Percentiles rank a stretch among this genome's conserved stretches.
These are phyloP conservation scores for Vitis labrusca DNA, from an alignment of 164 flowering plant genomes.

Conservation along the genomic window DNA sequence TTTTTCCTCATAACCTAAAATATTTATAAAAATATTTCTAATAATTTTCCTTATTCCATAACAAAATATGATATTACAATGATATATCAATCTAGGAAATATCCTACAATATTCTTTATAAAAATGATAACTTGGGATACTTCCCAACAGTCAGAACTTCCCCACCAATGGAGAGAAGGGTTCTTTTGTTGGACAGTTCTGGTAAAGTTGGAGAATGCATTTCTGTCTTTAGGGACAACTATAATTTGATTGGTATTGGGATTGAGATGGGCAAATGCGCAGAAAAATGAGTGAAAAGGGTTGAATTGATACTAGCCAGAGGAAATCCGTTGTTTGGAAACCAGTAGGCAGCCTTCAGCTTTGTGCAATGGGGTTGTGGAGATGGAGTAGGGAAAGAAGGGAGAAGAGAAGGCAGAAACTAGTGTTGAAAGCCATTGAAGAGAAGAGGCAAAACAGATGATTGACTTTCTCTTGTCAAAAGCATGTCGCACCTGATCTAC, in stretches of 20 bases:
- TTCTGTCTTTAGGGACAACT: slow-evolving; percentile 14
- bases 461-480: no score
- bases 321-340: slow-evolving; percentile 6
- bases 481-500: no score
- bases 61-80: no score
- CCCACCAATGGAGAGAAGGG: slow-evolving; percentile 41
- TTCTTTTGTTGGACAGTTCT: slow-evolving; percentile 26
- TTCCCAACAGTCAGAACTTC: not conserved
- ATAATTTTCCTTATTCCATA: no score
- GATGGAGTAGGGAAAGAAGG: slow-evolving; percentile 8
- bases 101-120: not conserved
- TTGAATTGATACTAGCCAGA: slow-evolving; percentile 5
- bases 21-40: no score
- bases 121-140: no score
- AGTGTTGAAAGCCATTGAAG: slow-evolving; percentile 14
- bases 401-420: not conserved
- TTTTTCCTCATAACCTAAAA: no score
- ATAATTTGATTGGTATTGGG: slow-evolving; percentile 19
- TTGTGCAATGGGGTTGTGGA: slow-evolving; percentile 3
- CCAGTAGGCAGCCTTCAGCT: slow-evolving; percentile 20
- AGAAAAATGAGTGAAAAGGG: slow-evolving; percentile 51
- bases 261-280: slow-evolving; percentile 40
- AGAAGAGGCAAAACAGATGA: no score
- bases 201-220: slow-evolving; percentile 13
- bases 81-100: slow-evolving; percentile 47